A percentile compares a stretch with the other conserved stretches of the same genome.
These are phyloP conservation scores for Fusarium floridanum DNA, from an alignment of 2,329 filamentous ascomycete genomes.

Conservation along the genomic window DNA sequence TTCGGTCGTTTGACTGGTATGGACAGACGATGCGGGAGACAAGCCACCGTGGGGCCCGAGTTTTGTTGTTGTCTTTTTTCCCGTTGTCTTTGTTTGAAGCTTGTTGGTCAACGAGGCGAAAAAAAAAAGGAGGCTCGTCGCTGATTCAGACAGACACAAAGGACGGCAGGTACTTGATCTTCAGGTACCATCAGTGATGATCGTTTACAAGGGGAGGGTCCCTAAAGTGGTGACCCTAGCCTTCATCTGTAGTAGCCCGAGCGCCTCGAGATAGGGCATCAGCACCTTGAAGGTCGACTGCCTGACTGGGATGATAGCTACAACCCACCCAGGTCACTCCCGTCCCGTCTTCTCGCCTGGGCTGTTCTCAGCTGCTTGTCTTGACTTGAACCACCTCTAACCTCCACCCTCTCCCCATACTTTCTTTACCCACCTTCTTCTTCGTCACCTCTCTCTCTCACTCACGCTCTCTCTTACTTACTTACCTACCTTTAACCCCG, in stretches of 20 bases:
- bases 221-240: not conserved
- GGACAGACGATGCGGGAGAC: constrained; percentile 5
- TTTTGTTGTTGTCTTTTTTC: constrained; percentile 4
- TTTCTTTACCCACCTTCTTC: constrained; percentile 16
- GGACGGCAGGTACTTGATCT: constrained; percentile 30
- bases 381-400: constrained; percentile 26
- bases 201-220: constrained; percentile 8
- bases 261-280: constrained; percentile 11
- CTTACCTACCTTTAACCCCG: constrained; percentile 23
- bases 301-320: constrained; percentile 24
- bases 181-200: constrained; percentile 28
- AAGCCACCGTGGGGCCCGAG: constrained; percentile 15
- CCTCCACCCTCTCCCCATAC: constrained; percentile 32
- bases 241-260: constrained; percentile 9
- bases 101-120: not conserved
- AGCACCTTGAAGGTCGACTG: constrained; percentile 24
- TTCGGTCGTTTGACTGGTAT: constrained; percentile 21
- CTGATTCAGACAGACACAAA: constrained; percentile 12
- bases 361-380: constrained; percentile 6
- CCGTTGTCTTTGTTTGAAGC: not conserved
- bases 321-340: constrained; percentile 22
- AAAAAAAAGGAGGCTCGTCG: not conserved
- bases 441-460: constrained; percentile 21
- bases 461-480: constrained; percentile 20
- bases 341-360: not conserved